Evolutionary conservation across 2,329 filamentous ascomycete genomes (phyloP).

Genomic region (Helotiales sp.): DNA sequence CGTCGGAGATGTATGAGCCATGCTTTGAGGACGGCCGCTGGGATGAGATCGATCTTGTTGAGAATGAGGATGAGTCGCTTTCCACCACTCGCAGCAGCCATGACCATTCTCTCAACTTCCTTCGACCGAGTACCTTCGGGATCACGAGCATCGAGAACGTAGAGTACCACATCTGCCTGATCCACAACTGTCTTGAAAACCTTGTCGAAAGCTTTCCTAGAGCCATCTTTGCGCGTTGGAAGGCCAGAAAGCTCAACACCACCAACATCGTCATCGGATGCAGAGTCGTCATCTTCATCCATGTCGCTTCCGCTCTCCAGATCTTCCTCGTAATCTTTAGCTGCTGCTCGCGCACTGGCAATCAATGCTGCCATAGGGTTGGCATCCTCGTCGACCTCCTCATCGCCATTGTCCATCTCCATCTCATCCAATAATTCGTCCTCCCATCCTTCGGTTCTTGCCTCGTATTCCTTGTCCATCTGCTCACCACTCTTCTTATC

Average conservation of each 20-base stretch:
- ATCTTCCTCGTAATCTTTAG: conserved; percentile 66
- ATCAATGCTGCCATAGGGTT: conserved; percentile 93
- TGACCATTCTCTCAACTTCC: conserved; percentile 86
- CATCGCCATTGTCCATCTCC: conserved; percentile 57
- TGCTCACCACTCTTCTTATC: conserved; percentile 53
- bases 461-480: conserved; percentile 43
- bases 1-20: conserved; percentile 85
- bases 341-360: conserved; percentile 78
- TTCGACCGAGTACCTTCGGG: conserved; percentile 88
- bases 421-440: conserved; percentile 52
- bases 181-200: conserved; percentile 93
- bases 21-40: conserved; percentile 74
- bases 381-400: conserved; percentile 62
- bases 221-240: conserved; percentile 59
- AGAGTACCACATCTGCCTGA: conserved; percentile 85
- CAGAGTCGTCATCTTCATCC: conserved; percentile 52
- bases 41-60: conserved; percentile 94
- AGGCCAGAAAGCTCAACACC: conserved; percentile 51
- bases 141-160: conserved; percentile 89
- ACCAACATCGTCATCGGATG: conserved; percentile 47
- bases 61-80: conserved; percentile 89
- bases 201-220: conserved; percentile 89
- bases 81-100: conserved; percentile 79
- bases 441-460: conserved; percentile 44
- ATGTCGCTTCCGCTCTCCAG: conserved; percentile 51